Evolutionary conservation across 2,329 filamentous ascomycete genomes (phyloP), one percentile per base, ranked within the genome.

Genomic region (Ascochyta fabae): DNA sequence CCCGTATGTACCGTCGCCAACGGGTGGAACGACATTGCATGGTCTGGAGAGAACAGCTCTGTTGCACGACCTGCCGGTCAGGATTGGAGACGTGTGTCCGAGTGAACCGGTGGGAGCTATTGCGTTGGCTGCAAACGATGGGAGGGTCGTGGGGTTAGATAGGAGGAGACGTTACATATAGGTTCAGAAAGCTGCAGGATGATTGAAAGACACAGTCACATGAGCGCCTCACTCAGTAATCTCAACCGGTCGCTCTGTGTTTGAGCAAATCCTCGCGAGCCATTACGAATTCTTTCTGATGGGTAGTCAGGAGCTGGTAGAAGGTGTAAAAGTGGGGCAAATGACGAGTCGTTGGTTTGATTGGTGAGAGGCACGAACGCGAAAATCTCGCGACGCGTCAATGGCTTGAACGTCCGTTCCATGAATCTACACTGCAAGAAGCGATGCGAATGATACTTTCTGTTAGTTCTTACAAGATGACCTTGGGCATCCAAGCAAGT

Each of bases 1-100:
- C 48, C 69, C 63, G 1, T 73, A 70, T 38, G 46, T 69, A 3
- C 67, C 63, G 3, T 62, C 58, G 22, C 62, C 63, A 10, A 67
- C 63, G 2, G 66, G 68, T 0, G 64, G 67, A 1, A 69, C 68
- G 6, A 69, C 66, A 12, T 48, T 71, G 35, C 55, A 69, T 56
- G 66, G 67, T 0, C 43, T 70, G 8, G 67, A 71, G 51, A 56
- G 65, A 42, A 56, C 61, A 8, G 61, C 61, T 4, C 26, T 73
- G 29, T 38, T 73, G 34, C 62, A 65, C 16, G 56, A 71, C 38
- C 33, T 70, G 35, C 64, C 56, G 1, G 53, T 72, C 1, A 59
- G 61, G 24, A 68, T 73, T 45, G 68, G 67, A 12, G 69, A 73
- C 48, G 69, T 73, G 0, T 70, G 69, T 46, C 40, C 59, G 6